A percentile compares a stretch with the other conserved stretches of the same genome.
Conservation (phyloP, 805 yeast species). For the Wilhelminamyces savonicus region DNA sequence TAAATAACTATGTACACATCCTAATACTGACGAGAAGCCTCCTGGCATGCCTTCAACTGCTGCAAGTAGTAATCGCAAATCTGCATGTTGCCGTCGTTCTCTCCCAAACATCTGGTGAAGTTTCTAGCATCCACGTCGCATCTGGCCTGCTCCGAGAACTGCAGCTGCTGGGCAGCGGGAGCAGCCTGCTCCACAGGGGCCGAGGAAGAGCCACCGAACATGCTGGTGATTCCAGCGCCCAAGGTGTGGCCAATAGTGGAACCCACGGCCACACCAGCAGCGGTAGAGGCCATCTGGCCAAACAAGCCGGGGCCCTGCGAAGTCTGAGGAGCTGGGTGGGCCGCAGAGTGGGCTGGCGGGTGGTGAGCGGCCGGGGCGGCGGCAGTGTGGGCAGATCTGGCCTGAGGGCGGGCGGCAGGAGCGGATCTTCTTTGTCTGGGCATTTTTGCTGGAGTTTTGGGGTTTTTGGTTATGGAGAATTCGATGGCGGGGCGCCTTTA, state of each 20-base stretch:
- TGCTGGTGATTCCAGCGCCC: conserved; percentile 87
- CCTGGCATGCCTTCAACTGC: conserved; percentile 96
- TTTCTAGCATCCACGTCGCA: conserved; percentile 94
- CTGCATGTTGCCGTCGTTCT: conserved; percentile 93
- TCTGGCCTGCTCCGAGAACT: conserved; percentile 36
- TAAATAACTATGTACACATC: no score
- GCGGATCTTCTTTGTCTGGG: conserved; percentile 52
- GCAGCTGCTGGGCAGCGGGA: conserved; percentile 31
- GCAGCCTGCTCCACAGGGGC: conserved; percentile 29
- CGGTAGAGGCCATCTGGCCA: conserved; percentile 97
- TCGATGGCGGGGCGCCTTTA: no score
- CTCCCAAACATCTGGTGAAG: conserved; percentile 93
- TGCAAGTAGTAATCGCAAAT: conserved; percentile 95
- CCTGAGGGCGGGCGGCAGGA: conserved; percentile 43
- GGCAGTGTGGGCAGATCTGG: conserved; percentile 73
- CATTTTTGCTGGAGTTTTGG: conserved; percentile 25
- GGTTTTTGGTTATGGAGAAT: no score
- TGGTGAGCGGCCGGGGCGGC: conserved; percentile 43
- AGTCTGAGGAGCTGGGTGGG: conserved; percentile 27
- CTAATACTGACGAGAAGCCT: conserved; percentile 79
- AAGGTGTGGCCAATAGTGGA: conserved; percentile 94
- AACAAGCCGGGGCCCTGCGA: conserved; percentile 77
- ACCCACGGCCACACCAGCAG: conserved; percentile 99
- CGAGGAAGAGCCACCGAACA: conserved; percentile 78
- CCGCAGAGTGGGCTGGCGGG: conserved; percentile 42